Base-by-base conservation (phyloP, 2,329 filamentous ascomycete species). In the Fusarium caatingaense region DNA sequence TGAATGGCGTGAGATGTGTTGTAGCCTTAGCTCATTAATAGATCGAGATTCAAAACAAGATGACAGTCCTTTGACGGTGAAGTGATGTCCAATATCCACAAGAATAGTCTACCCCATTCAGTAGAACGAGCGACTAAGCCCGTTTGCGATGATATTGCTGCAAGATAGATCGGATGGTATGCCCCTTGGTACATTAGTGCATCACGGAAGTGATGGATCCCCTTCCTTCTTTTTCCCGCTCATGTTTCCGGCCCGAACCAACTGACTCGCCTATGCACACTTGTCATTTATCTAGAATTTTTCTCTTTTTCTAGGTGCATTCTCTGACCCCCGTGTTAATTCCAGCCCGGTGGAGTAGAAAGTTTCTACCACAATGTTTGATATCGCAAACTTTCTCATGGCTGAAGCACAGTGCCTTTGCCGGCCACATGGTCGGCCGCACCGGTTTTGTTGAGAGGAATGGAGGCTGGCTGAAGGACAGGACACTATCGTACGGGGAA, bases 101-200 rank as follows among this genome's bases (percentile, higher is more conserved):
- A 20, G 18, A 20, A 13, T 23, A 47, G 37, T 23, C 46, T 41
- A 34, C 40, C 50, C 30, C 32, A 32, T 32, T 53, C 23, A 25
- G 21, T 18, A 34, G 23, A 59, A 28, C 41, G 13, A 40, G 27
- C n/a, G 28, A 42, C 32, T 58, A 44, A 60, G 27, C 60, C 62
- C 34, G 60, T 60, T 60, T 30, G 51, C 32, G 32, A 18, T 60
- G 34, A 62, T 45, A 20, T 65, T 47, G 28, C 49, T 66, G 63
- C 47, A 61, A 54, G 63, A 65, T 60, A 44, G 53, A 64, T 42
- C 54, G 47, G 62, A n/a, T 60, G 60, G n/a, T 50, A 23, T 50
- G 47, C 44, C 61, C 61, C 37, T 66, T 54, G 10, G 48, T 66
- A 66, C 63, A 66, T 66, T 66, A 66, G 63, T 61, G 61, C 61